A percentile compares a stretch with the other conserved stretches of the same genome.
These are phyloP conservation scores for Exsudoporus frostii DNA, from an alignment of 768 basidiomycete genomes.

Conservation along the genomic window DNA sequence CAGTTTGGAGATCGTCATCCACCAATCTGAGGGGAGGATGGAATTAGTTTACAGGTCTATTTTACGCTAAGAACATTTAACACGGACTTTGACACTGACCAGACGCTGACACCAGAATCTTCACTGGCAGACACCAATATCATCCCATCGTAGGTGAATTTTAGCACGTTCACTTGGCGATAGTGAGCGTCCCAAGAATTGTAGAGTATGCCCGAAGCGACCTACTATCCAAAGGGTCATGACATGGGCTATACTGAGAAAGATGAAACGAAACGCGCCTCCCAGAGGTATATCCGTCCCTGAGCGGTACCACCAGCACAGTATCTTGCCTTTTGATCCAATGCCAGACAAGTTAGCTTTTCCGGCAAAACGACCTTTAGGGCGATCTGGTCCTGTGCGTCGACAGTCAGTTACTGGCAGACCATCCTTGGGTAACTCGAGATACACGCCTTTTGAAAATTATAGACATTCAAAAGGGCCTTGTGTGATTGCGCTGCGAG, in stretches of 20 bases:
- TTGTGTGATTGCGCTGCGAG: slow-evolving; percentile 87
- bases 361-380: slow-evolving; percentile 88
- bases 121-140: slow-evolving; percentile 85
- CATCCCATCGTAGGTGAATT: slow-evolving; percentile 79
- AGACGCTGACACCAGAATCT: slow-evolving; percentile 86
- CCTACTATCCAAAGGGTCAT: slow-evolving; percentile 44
- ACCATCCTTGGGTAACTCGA: neutral
- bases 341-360: slow-evolving; percentile 74
- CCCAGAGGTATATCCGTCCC: slow-evolving; percentile 94
- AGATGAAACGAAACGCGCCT: slow-evolving; percentile 53
- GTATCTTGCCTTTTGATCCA: slow-evolving; percentile 69
- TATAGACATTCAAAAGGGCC: slow-evolving; percentile 84
- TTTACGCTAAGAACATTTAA: slow-evolving; percentile 5
- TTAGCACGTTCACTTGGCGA: slow-evolving; percentile 77
- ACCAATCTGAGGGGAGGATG: slow-evolving; percentile 52
- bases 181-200: slow-evolving; percentile 96
- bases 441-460: slow-evolving; percentile 80
- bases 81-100: slow-evolving; percentile 81
- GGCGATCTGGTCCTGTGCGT: slow-evolving; percentile 78
- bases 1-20: slow-evolving; percentile 70
- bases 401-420: neutral
- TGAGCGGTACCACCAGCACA: slow-evolving; percentile 87
- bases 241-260: neutral
- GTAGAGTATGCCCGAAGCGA: slow-evolving; percentile 90
- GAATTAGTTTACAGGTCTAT: slow-evolving; percentile 11